Evolutionary conservation across 2,329 filamentous ascomycete genomes (phyloP), one percentile per base, ranked within the genome.

Genomic region (Venturia pyrina): DNA sequence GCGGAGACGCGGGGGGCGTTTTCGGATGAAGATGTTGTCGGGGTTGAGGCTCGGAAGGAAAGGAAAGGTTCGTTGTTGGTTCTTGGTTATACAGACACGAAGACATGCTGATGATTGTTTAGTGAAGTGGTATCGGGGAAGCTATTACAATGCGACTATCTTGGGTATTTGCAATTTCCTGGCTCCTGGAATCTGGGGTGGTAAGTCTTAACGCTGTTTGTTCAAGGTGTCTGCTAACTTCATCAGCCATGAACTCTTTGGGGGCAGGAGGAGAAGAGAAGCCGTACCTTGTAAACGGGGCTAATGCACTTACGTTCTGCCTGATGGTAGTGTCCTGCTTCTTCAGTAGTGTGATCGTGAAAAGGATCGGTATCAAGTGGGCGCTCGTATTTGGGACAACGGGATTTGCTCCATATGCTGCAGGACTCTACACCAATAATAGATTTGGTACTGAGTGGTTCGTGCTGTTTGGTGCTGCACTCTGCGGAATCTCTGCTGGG

Each of bases 291-390:
- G 85, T 91, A 62, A 90, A 90, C 70, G 82, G 85, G 0, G 87
- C 87, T 17, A 91, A 91, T 69, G 85, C 88, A 0, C 74, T 90
- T 48, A 89, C 87, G 0, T 91, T 91, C 71, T 86, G 85, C 60
- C 80, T 90, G 8, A 90, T 90, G 88, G 85, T 90, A 0, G 71
- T 91, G 0, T 88, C 86, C 0, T 90, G 88, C 71, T 86, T 82
- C 71, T 83, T 90, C 61, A 84, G 84, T 0, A 87, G 85, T 64
- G 79, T 83, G 0, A 74, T 91, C 7, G 87, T 90, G 0, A 82
- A 82, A 40, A 85, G 84, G 57, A 83, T 91, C 50, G 89, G 89
- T 0, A 88, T 92, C 68, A 89, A 89, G 70, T 84, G 85, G 62
- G 84, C 88, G 0, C 75, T 92, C 17, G 83, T 90, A n/a, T 80